Evolutionary conservation across 2,329 filamentous ascomycete genomes (phyloP).

Genomic region (Beauveria medogensis): DNA sequence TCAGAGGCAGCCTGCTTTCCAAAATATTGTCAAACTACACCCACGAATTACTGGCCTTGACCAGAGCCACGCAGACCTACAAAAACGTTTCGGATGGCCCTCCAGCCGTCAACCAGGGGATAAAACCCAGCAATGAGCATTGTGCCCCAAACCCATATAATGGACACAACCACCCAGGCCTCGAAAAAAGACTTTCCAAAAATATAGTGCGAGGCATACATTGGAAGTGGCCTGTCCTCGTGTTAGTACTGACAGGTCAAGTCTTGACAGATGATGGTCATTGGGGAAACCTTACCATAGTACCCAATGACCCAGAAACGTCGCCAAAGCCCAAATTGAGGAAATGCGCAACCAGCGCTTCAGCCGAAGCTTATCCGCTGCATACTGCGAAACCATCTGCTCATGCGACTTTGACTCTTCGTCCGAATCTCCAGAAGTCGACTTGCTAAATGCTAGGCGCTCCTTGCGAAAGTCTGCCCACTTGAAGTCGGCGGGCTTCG

Average conservation of each 20-base stretch:
- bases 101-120: slow-evolving; percentile 39
- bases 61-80: neutral
- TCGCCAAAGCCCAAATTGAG: slow-evolving; percentile 37
- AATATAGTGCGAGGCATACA: slow-evolving; percentile 44
- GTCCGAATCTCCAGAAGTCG: slow-evolving; percentile 11
- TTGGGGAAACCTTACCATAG: slow-evolving; percentile 31
- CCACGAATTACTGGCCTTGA: neutral
- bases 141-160: slow-evolving; percentile 46
- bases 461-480: slow-evolving; percentile 34
- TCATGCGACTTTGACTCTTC: slow-evolving; percentile 18
- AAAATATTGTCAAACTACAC: too few species aligned
- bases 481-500: slow-evolving; percentile 33
- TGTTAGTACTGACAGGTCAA: neutral
- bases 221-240: slow-evolving; percentile 35
- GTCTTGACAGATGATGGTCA: neutral
- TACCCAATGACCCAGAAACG: slow-evolving; percentile 45
- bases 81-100: slow-evolving; percentile 19
- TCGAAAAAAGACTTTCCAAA: slow-evolving; percentile 40
- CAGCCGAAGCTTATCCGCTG: slow-evolving; percentile 26
- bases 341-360: slow-evolving; percentile 40
- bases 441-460: slow-evolving; percentile 27
- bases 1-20: too few species aligned
- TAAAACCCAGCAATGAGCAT: slow-evolving; percentile 41
- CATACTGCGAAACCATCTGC: slow-evolving; percentile 19
- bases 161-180: slow-evolving; percentile 41